Conservation (phyloP, 345 rosid genomes). For the Corymbia maculata region DNA sequence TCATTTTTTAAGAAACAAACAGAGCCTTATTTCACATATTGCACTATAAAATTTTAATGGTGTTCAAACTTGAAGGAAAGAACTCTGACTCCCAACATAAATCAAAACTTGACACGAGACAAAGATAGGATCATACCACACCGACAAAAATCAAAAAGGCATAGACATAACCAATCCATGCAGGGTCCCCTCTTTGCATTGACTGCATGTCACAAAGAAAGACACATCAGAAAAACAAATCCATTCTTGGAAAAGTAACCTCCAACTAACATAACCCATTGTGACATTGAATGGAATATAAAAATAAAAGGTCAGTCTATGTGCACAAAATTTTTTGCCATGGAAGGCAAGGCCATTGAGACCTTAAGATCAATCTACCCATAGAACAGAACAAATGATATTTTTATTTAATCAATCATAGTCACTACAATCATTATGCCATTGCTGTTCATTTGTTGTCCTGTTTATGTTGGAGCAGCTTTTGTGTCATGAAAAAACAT, state of each 20-base stretch:
- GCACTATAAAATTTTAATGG: neutral
- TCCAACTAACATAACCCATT: neutral
- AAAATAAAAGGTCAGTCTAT: neutral
- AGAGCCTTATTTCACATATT: neutral
- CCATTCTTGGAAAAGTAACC: neutral
- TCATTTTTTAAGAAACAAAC: no score
- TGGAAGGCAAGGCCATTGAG: neutral
- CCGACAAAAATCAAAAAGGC: slow-evolving; percentile 77
- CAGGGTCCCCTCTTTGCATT: slow-evolving; percentile 86
- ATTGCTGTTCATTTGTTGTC: neutral
- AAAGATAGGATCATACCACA: slow-evolving; percentile 14
- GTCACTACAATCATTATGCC: neutral
- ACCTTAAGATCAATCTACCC: neutral
- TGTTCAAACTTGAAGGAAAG: neutral
- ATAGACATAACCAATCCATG: slow-evolving; percentile 75
- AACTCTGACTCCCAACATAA: neutral
- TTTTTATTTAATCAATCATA: neutral
- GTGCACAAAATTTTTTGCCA: neutral
- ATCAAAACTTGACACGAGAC: neutral
- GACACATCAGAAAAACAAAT: neutral
- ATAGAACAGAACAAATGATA: neutral
- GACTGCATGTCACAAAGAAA: slow-evolving; percentile 43
- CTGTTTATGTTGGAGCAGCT: neutral
- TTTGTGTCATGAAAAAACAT: neutral
- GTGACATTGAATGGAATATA: neutral